These are phyloP conservation scores for Phytophthora gonapodyides DNA, from an alignment of 352 stramenopile genomes.

Conservation along the genomic window DNA sequence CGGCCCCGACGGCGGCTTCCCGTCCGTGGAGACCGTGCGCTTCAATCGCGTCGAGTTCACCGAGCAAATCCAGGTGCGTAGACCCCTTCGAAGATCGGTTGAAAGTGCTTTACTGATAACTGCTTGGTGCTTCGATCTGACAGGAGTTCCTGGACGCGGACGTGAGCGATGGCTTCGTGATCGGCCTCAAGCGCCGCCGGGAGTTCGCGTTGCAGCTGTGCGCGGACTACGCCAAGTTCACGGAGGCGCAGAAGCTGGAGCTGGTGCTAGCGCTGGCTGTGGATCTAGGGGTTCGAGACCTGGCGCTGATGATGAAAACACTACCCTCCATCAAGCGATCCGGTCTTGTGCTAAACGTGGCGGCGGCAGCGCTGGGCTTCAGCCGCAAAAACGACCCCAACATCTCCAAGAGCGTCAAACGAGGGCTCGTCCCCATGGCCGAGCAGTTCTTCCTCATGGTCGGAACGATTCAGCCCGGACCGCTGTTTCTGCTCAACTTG, in stretches of 20 bases:
- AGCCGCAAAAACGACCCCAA: slow-evolving; percentile 82
- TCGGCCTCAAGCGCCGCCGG: slow-evolving; percentile 75
- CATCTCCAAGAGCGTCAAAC: slow-evolving; percentile 87
- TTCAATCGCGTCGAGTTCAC: slow-evolving; percentile 72
- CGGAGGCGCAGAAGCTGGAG: slow-evolving; percentile 73
- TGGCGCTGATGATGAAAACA: slow-evolving; percentile 83
- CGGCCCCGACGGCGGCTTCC: slow-evolving; percentile 36
- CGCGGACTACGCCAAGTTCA: slow-evolving; percentile 78
- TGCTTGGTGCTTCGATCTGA: not conserved
- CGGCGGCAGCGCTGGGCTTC: slow-evolving; percentile 76
- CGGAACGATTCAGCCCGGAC: slow-evolving; percentile 67
- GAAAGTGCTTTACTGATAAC: not conserved
- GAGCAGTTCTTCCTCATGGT: slow-evolving; percentile 85
- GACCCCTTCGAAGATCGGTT: not conserved
- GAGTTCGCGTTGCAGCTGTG: slow-evolving; percentile 81
- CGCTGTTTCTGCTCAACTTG: slow-evolving; percentile 75
- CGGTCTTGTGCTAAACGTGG: slow-evolving; percentile 82
- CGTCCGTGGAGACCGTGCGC: slow-evolving; percentile 39
- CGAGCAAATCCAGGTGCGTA: slow-evolving; percentile 50
- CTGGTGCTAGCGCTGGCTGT: slow-evolving; percentile 81
- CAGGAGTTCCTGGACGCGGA: slow-evolving; percentile 69
- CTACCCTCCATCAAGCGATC: slow-evolving; percentile 76
- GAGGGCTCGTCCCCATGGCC: slow-evolving; percentile 74
- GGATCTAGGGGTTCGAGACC: slow-evolving; percentile 77
- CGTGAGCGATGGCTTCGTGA: slow-evolving; percentile 82